Base-by-base conservation (phyloP, 192 early-diverging fungal genomes). In the Thamnidium elegans region DNA sequence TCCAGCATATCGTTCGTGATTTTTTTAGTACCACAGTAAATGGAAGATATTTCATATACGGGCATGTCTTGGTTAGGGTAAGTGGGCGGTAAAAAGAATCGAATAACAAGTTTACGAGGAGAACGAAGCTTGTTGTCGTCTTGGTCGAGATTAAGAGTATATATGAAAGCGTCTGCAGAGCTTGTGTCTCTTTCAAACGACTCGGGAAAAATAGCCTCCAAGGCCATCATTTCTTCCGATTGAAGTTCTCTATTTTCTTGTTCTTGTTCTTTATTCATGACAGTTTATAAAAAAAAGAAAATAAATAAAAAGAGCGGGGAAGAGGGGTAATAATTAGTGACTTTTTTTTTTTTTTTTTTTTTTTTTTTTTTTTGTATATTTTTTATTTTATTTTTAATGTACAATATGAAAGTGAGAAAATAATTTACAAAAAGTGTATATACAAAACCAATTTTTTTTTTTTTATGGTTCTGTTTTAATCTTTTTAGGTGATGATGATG, bases 11-110 rank as follows among this genome's bases (percentile, higher is more conserved):
- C 36, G 20, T 76, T 56, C 11, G 71, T 71, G 2, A 85, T 71
- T n/a, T 80, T 79, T 4, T 70, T 44, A 19, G 71, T 63, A 14
- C 83, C 83, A 55, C 80, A 85, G 50, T 85, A 85, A 19, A 78
- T 68, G 55, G 79, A 79, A 32, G 68, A 60, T 62, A 85, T 78
- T 59, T 85, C 77, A 68, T 77, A 80, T 20, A 78, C 67, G 1
- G 83, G 83, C 55, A 71, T 58, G 20, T 70, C 52, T 1, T 61
- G 50, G 6, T 74, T 73, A 8, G 83, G 83, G 45, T 85, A 85
- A 14, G 72, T 69, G 31, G 63, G 31, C 2, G 83, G 81, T 20
- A 85, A 76, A 50, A 76, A 73, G 51, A 85, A 62, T 3, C 69
- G 46, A 7, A 76, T 17, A 2, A 62, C 55, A 3, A 76, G 17